Percentiles rank a stretch among this genome's conserved stretches.
These are phyloP conservation scores for Scleroderma bovista DNA, from an alignment of 768 basidiomycete genomes.

Conservation along the genomic window DNA sequence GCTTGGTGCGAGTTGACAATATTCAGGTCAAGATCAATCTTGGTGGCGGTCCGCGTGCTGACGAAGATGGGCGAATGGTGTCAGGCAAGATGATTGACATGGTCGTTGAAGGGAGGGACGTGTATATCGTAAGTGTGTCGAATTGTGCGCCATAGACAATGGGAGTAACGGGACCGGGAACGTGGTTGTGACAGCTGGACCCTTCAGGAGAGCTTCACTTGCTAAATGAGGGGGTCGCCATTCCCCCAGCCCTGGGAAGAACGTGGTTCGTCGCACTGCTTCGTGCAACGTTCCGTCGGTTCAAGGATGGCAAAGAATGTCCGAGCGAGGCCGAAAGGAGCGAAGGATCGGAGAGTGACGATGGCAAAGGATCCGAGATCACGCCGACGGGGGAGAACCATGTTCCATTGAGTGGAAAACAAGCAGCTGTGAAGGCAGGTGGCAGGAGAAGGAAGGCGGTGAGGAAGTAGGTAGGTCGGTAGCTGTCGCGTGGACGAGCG, in stretches of 20 bases:
- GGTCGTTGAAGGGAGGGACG: constrained; percentile 71
- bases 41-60: constrained; percentile 43
- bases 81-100: constrained; percentile 62
- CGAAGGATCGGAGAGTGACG: constrained; percentile 6
- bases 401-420: constrained; percentile 20
- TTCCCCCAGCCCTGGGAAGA: constrained; percentile 47
- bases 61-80: constrained; percentile 51
- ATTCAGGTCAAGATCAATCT: constrained; percentile 67
- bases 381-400: too few species aligned
- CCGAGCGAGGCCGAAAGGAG: constrained; percentile 18
- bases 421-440: constrained; percentile 42
- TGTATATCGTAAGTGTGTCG: constrained; percentile 61
- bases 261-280: constrained; percentile 67
- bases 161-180: constrained; percentile 2
- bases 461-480: constrained; percentile 8
- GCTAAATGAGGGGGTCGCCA: constrained; percentile 55
- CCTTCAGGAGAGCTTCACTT: constrained; percentile 50
- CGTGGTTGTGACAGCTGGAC: constrained; percentile 45
- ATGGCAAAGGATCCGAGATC: too few species aligned
- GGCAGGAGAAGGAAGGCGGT: constrained; percentile 61
- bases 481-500: background rate
- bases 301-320: constrained; percentile 8
- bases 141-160: background rate
- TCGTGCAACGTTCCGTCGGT: constrained; percentile 10
- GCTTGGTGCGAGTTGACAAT: background rate